These are phyloP conservation scores for Lasiodiplodia sp. DNA, from an alignment of 2,329 filamentous ascomycete genomes.

Conservation along the genomic window DNA sequence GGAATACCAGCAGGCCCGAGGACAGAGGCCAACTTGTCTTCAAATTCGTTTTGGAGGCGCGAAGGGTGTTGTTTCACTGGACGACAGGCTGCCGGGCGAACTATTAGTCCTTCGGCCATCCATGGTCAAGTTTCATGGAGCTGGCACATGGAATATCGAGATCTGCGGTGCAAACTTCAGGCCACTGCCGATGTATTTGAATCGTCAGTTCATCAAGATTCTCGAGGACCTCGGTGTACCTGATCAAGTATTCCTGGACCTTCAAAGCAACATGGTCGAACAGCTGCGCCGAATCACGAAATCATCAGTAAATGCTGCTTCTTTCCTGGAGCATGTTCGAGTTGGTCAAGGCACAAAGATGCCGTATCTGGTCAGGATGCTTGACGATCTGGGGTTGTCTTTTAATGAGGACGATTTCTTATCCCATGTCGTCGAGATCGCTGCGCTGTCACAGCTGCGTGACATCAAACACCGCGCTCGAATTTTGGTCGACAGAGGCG, in stretches of 20 bases:
- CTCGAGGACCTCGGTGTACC: slow-evolving; percentile 77
- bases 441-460: slow-evolving; percentile 73
- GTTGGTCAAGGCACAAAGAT: slow-evolving; percentile 69
- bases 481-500: slow-evolving; percentile 73
- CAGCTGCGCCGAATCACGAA: slow-evolving; percentile 66
- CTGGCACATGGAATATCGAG: slow-evolving; percentile 65
- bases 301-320: slow-evolving; percentile 66
- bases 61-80: slow-evolving; percentile 80
- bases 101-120: slow-evolving; percentile 70
- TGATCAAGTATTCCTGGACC: slow-evolving; percentile 64
- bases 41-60: slow-evolving; percentile 78
- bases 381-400: slow-evolving; percentile 66
- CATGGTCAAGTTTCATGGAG: slow-evolving; percentile 75
- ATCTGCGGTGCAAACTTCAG: slow-evolving; percentile 74
- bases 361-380: slow-evolving; percentile 66
- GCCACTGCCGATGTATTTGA: slow-evolving; percentile 74
- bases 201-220: slow-evolving; percentile 84
- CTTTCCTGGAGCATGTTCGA: slow-evolving; percentile 68
- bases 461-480: slow-evolving; percentile 80
- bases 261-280: slow-evolving; percentile 70
- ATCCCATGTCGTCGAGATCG: slow-evolving; percentile 72
- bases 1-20: slow-evolving; percentile 52
- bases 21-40: slow-evolving; percentile 66
- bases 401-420: slow-evolving; percentile 75
- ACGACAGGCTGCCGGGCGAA: slow-evolving; percentile 65